Base-by-base conservation (phyloP, 371 early-diverging fungal genomes). In the Mortierella sp. region DNA sequence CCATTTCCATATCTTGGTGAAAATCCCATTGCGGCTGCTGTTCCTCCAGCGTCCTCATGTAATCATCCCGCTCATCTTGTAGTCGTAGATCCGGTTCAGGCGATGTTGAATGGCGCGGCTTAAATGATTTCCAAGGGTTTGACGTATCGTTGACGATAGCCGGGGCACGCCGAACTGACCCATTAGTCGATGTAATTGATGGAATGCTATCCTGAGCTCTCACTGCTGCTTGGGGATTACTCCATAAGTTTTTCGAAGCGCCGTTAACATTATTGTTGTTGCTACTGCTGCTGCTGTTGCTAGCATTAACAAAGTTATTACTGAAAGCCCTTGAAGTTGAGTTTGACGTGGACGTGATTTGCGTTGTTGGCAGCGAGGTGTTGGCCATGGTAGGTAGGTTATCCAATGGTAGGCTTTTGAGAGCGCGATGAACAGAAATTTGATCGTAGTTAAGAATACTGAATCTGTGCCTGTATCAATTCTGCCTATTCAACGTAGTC, bases 1-100 rank as follows among this genome's bases (percentile, higher is more conserved):
- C 72, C 41, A 72, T 47, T 7, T 73, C 78, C 62, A 70, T 58
- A 21, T 69, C 78, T 7, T 55, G 24, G 9, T 68, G 32, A 24
- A 62, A 22, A 13, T 72, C 69, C 77, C 77, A 77, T 4, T 58
- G 38, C 10, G 73, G 69, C 8, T 77, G 73, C 13, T 65, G 55
- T 16, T 72, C 77, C 33, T 60, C 22, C 41, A 67, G 57, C 53
- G 64, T 52, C 21, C 50, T 55, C 15, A 58, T 28, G 32, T 72
- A 65, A 15, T 60, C 50, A n/a, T 76, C 67, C 24, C 47, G n/a
- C 22, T 53, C 63, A 9, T 72, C 47, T 5, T 1, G 52, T 10
- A 22, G 40, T 21, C 4, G 43, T n/a, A 22, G 40, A 7, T 22
- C 40, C 10, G 52, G 67, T 41, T 62, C 62, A 15, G 76, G 70